A percentile compares a stretch with the other conserved stretches of the same genome.
These are phyloP conservation scores for Tetrahymena thermophila DNA, from an alignment of 73 alveolate species.

Conservation along the genomic window DNA sequence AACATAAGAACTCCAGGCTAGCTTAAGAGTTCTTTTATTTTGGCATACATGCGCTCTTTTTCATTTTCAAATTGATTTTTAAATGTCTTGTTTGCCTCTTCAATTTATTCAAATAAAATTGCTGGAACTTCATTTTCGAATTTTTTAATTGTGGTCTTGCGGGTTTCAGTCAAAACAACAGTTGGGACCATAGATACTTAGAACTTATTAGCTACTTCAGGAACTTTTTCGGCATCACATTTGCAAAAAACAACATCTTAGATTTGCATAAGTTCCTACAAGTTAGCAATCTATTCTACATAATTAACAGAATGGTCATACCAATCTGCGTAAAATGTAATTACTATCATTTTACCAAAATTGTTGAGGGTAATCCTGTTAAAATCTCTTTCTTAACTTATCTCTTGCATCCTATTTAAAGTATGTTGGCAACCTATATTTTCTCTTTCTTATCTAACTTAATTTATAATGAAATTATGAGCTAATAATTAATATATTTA, in stretches of 20 bases:
- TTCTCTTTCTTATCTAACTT: background rate
- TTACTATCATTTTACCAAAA: background rate
- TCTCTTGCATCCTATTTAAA: background rate
- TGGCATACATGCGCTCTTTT: background rate
- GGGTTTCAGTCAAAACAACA: background rate
- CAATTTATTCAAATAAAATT: background rate
- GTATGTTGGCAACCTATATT: no score
- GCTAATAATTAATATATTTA: no score
- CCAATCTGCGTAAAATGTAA: background rate
- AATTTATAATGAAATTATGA: no score
- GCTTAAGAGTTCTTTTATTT: background rate
- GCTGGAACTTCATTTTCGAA: background rate
- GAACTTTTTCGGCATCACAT: background rate
- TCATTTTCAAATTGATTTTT: background rate
- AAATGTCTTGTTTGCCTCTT: background rate
- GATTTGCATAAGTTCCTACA: background rate
- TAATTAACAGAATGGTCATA: background rate
- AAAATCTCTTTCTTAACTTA: background rate
- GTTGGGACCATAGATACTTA: background rate
- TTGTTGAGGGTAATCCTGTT: background rate
- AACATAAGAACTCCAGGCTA: background rate
- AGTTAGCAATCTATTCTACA: background rate
- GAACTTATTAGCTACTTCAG: background rate
- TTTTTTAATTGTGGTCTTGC: background rate
- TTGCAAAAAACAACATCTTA: background rate